A percentile compares a stretch with the other conserved stretches of the same genome.
Conservation (phyloP, 2,329 filamentous ascomycete species). For the Lecanicillium sp. region DNA sequence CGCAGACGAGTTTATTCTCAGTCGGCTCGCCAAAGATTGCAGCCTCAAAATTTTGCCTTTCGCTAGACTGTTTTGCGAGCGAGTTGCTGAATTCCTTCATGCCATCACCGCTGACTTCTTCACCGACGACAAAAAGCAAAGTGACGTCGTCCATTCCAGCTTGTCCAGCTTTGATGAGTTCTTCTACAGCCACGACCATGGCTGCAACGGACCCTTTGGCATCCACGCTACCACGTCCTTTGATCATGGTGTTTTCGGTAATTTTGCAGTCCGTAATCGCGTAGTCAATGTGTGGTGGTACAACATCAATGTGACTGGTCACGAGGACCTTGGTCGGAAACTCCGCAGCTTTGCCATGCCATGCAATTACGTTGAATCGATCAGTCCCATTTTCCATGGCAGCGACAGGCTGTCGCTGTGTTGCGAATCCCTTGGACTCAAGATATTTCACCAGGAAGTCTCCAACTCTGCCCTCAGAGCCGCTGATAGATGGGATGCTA, state of each 20-base stretch:
- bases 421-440: not conserved
- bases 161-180: conserved; percentile 30
- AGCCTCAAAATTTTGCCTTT: conserved; percentile 34
- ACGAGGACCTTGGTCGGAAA: not conserved
- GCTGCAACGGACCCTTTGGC: conserved; percentile 57
- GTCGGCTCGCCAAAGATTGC: conserved; percentile 83
- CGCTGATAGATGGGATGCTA: not conserved
- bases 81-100: too few species aligned
- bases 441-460: not conserved
- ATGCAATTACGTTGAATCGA: not conserved
- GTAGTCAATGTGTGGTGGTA: not conserved
- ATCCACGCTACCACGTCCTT: conserved; percentile 60
- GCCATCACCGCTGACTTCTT: too few species aligned
- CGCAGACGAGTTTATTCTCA: conserved; percentile 67
- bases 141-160: conserved; percentile 16
- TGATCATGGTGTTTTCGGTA: conserved; percentile 17
- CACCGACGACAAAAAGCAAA: too few species aligned
- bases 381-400: not conserved
- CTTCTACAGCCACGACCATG: conserved; percentile 54
- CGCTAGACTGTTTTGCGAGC: too few species aligned
- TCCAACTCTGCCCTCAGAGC: not conserved
- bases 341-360: not conserved
- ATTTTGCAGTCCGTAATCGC: not conserved
- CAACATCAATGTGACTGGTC: conserved; percentile 1
- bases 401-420: not conserved